phyloP scores from a whole-genome alignment of 2,329 filamentous ascomycete species.

The Penicillium brasilianum region DNA sequence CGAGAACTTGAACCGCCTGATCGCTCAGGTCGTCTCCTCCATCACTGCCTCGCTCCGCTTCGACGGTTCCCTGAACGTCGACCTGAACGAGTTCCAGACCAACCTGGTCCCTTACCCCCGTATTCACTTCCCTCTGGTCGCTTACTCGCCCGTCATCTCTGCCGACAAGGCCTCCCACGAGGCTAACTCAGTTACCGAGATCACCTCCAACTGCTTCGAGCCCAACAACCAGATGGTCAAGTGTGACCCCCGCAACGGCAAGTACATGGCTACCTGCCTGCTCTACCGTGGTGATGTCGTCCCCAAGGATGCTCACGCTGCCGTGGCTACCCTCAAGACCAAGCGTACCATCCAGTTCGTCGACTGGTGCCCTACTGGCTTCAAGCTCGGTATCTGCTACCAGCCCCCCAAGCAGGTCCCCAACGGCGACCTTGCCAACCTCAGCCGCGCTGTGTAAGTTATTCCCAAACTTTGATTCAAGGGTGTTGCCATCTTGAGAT shows the following conservation, averaged over 20 bases:
- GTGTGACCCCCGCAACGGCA: constrained; percentile 97
- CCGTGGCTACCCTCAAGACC: constrained; percentile 96
- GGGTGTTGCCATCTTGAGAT: no score
- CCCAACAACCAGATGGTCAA: constrained; percentile 99
- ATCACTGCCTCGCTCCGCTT: constrained; percentile 98
- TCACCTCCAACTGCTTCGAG: constrained; percentile 99
- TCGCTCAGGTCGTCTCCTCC: constrained; percentile 97
- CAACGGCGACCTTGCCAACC: constrained; percentile 96
- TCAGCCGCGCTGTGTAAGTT: constrained; percentile 95
- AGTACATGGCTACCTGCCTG: constrained; percentile 99
- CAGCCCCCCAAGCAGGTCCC: constrained; percentile 94
- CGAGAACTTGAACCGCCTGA: constrained; percentile 98
- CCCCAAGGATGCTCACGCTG: constrained; percentile 89
- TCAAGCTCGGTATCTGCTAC: constrained; percentile 99
- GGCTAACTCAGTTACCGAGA: constrained; percentile 97
- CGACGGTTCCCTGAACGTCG: constrained; percentile 98
- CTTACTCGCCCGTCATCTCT: constrained; percentile 92
- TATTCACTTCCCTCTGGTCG: constrained; percentile 98
- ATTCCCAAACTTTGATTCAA: not conserved
- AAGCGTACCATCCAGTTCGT: constrained; percentile 99
- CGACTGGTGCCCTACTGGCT: constrained; percentile 99
- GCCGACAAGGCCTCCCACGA: constrained; percentile 96
- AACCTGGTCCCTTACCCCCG: constrained; percentile 98
- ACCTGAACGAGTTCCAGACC: constrained; percentile 99
- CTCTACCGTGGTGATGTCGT: constrained; percentile 98